Evolutionary conservation across 768 basidiomycete species (phyloP), one percentile per base, ranked within the genome.

Genomic region (Trichaptum fuscoviolaceum): DNA sequence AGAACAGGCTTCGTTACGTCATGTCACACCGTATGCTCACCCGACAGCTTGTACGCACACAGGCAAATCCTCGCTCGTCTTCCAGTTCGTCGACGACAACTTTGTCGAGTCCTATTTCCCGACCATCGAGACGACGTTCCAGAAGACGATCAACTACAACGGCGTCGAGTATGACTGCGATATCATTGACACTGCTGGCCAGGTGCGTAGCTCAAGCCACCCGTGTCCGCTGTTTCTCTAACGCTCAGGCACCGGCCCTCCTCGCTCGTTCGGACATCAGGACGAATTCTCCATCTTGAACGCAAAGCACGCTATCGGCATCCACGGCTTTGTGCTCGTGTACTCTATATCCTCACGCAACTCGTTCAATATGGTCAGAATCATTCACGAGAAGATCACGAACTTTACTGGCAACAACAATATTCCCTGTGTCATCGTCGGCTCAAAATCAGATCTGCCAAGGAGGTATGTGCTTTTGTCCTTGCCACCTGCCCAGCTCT

Each of bases 121-220:
- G 52, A 98, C 95, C 63, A 96, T 96, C 74, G 96, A 98, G 78
- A 87, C 84, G 70, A 93, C 91, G 15, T 91, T 89, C 76, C 83
- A 87, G 63, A 97, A 96, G 83, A 88, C 83, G 67, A 87, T 99
- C 73, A 85, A 84, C 66, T 90, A 92, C 81, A 93, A 92, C 65
- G 96, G 95, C 63, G 83, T 89, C 35, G 93, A 96, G 73, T 99
- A 95, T 73, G 90, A 95, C 68, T 96, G 95, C 79, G 95, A 96
- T 78, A 96, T 99, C 80, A 93, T 98, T 72, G 96, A 99, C 77
- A 96, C 95, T 69, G 96, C 96, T 63, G 96, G 96, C 30, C 96
- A 98, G 87, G 95, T 93, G 66, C 70, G 86, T 75, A 57, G 7
- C 5, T 60, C 23, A 18, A 5, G 64, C 57, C 57, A 42, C 58